phyloP scores from a whole-genome alignment of 495 filamentous ascomycete genomes.

The Penicillium mononematosum region DNA sequence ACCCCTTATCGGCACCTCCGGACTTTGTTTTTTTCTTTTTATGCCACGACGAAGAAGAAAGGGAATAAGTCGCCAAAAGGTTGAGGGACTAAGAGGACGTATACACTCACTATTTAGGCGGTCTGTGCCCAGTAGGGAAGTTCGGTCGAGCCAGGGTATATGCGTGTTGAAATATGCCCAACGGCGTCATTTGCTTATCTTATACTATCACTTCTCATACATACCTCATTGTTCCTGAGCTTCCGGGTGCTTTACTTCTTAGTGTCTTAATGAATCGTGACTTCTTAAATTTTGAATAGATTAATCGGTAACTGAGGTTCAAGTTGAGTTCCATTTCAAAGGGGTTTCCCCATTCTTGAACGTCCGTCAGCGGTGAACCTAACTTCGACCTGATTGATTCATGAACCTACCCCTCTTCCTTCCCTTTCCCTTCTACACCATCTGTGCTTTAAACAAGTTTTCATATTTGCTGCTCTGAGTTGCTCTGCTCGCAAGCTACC shows the following conservation, averaged over 20 bases:
- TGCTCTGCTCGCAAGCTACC: neutral
- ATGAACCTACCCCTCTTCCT: slow-evolving; percentile 33
- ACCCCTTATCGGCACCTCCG: slow-evolving; percentile 12
- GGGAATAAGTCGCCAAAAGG: neutral
- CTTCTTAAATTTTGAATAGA: neutral
- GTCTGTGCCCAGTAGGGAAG: neutral
- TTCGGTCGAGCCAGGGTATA: neutral
- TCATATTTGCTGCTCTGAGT: neutral
- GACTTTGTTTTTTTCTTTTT: slow-evolving; percentile 1
- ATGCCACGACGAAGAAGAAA: neutral
- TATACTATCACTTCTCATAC: slow-evolving; percentile 8
- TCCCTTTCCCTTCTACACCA: slow-evolving; percentile 14
- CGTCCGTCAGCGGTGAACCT: slow-evolving; percentile 13
- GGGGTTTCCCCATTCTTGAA: neutral
- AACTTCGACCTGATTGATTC: slow-evolving; percentile 27
- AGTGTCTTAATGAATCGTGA: neutral
- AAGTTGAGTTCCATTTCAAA: neutral
- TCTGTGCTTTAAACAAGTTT: neutral
- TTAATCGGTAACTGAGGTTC: neutral
- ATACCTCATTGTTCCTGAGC: slow-evolving; percentile 13
- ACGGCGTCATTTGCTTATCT: slow-evolving; percentile 10
- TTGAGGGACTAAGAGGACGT: neutral
- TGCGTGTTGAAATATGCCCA: neutral
- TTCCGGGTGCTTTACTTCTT: slow-evolving; percentile 4
- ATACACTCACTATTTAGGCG: neutral